Conservation (phyloP, 208 protist species). For the Borovskyia barvae region DNA sequence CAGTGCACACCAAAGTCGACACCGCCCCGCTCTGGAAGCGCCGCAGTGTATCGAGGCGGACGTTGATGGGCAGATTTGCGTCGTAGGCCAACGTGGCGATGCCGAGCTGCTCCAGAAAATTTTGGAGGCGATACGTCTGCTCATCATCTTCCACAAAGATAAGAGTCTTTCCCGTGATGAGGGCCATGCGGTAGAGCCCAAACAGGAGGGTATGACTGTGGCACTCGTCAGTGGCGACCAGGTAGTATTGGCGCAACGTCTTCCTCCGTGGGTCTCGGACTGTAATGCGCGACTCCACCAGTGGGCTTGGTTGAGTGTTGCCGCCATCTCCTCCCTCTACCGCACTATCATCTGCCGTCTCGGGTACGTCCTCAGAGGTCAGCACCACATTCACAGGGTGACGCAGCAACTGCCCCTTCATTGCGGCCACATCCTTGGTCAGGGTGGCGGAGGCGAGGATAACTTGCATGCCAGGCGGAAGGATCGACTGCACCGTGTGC, state of each 20-base stretch:
- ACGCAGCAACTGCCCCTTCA: conserved; percentile 93
- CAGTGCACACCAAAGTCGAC: conserved; percentile 96
- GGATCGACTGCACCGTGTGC: conserved; percentile 67
- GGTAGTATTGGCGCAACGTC: conserved; percentile 83
- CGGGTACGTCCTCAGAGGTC: conserved; percentile 62
- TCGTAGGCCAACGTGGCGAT: conserved; percentile 94
- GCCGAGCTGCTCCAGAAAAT: conserved; percentile 96
- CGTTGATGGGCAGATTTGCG: conserved; percentile 94
- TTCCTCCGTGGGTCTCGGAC: conserved; percentile 44
- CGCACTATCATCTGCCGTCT: conserved; percentile 43
- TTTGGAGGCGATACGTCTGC: conserved; percentile 92
- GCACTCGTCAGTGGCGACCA: conserved; percentile 86
- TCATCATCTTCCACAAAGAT: conserved; percentile 96
- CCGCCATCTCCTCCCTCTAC: conserved; percentile 41
- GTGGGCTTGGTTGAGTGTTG: conserved; percentile 28
- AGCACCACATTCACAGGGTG: conserved; percentile 92
- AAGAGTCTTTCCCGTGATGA: conserved; percentile 94
- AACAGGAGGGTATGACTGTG: conserved; percentile 96
- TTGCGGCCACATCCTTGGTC: conserved; percentile 88
- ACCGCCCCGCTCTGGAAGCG: conserved; percentile 95
- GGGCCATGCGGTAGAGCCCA: conserved; percentile 88
- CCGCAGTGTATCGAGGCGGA: conserved; percentile 91
- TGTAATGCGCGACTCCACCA: conserved; percentile 72
- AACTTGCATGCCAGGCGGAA: conserved; percentile 90
- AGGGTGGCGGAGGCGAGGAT: conserved; percentile 95